phyloP scores from a whole-genome alignment of 2,329 filamentous ascomycete genomes.

The Ophiocordyceps camponoti-saundersi region DNA sequence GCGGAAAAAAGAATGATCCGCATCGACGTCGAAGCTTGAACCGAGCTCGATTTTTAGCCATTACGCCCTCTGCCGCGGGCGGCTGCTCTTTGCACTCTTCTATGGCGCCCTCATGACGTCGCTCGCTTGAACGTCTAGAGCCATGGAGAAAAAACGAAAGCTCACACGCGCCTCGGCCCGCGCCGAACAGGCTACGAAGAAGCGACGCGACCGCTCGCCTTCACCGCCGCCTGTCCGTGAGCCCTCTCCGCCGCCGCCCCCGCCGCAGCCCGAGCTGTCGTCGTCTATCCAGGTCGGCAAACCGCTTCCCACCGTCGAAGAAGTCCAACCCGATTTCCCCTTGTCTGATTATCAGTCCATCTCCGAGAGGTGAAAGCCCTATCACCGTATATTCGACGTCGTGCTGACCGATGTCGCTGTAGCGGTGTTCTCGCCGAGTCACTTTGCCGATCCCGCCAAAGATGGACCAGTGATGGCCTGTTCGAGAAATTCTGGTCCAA shows the following conservation, averaged over 20 bases:
- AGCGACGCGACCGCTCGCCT: slow-evolving; percentile 34
- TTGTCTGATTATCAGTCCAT: slow-evolving; percentile 55
- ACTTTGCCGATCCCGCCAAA: slow-evolving; percentile 52
- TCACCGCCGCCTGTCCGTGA: slow-evolving; percentile 35
- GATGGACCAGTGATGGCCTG: slow-evolving; percentile 55
- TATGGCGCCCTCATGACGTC: slow-evolving; percentile 15
- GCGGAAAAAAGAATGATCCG: no score
- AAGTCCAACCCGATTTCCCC: slow-evolving; percentile 47
- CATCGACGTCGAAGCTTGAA: no score
- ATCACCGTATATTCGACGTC: no score
- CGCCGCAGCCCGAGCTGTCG: slow-evolving; percentile 32
- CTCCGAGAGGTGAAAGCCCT: slow-evolving; percentile 43
- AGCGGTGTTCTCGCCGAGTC: slow-evolving; percentile 64
- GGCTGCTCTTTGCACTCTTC: slow-evolving; percentile 4
- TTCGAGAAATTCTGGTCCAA: slow-evolving; percentile 70
- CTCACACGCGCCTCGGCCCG: slow-evolving; percentile 44
- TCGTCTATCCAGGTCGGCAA: slow-evolving; percentile 46
- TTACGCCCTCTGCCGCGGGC: not conserved
- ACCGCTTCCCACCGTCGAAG: slow-evolving; percentile 53
- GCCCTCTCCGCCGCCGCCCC: slow-evolving; percentile 28
- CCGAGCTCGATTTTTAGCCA: not conserved
- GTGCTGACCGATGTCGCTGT: slow-evolving; percentile 1
- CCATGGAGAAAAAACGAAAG: slow-evolving; percentile 51
- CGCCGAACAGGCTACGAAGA: slow-evolving; percentile 42
- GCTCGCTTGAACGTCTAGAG: slow-evolving; percentile 1